Conservation (phyloP, 2,329 filamentous ascomycete genomes). For the Dactylellina cionopaga region DNA sequence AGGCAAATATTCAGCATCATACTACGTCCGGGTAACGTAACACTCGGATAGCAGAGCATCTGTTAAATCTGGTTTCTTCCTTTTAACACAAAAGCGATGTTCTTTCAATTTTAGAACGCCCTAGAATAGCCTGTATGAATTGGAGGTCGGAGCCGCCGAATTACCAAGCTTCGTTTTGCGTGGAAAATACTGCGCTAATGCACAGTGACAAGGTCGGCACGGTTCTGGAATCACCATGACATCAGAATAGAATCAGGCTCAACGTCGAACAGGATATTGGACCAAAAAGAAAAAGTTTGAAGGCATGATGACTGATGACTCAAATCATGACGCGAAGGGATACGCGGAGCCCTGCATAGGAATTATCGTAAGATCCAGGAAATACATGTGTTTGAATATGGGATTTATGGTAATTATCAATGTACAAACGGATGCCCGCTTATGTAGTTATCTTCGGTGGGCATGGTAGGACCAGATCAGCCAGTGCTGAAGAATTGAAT, state of each 20-base stretch:
- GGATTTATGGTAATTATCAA: too few species aligned
- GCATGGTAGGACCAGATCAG: too few species aligned
- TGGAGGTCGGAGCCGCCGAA: background rate
- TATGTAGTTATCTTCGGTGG: too few species aligned
- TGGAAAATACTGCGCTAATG: constrained; percentile 36
- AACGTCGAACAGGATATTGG: constrained; percentile 25
- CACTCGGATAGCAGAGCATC: background rate
- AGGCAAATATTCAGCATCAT: background rate
- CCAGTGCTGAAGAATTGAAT: too few species aligned
- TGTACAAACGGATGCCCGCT: too few species aligned
- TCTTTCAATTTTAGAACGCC: background rate
- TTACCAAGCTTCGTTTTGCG: constrained; percentile 16
- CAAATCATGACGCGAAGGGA: too few species aligned
- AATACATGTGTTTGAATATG: too few species aligned
- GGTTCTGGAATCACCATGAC: constrained; percentile 40
- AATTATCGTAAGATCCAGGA: too few species aligned
- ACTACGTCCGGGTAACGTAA: constrained; percentile 21
- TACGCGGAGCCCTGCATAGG: too few species aligned
- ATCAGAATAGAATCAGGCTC: constrained; percentile 42
- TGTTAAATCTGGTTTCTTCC: constrained; percentile 35
- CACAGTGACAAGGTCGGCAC: constrained; percentile 39
- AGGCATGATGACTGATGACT: background rate
- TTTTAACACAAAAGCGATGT: constrained; percentile 36
- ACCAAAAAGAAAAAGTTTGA: background rate
- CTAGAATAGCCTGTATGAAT: constrained; percentile 14